These are phyloP conservation scores for Aspergillus ochraceus DNA, from an alignment of 2,329 filamentous ascomycete genomes.

Conservation along the genomic window DNA sequence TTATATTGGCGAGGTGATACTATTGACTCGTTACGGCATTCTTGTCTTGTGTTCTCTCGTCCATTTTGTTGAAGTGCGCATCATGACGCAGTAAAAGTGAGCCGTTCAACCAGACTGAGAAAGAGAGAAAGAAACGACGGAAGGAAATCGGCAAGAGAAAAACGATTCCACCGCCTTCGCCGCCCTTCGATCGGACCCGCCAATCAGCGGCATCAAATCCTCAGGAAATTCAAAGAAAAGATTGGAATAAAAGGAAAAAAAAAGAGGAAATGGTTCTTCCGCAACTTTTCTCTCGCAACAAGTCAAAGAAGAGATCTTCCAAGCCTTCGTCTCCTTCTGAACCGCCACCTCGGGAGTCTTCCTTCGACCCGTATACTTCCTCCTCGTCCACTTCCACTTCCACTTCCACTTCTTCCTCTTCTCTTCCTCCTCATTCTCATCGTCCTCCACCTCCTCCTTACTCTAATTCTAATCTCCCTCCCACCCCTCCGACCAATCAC, in stretches of 20 bases:
- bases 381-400: slow-evolving; percentile 7
- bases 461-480: slow-evolving; percentile 6
- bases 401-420: slow-evolving; percentile 7
- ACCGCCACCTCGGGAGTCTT: not conserved
- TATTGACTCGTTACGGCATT: too few species aligned
- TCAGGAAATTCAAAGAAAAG: not conserved
- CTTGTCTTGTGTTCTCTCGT: too few species aligned
- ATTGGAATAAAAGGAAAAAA: slow-evolving; percentile 4
- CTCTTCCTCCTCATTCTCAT: slow-evolving; percentile 1
- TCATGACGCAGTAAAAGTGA: too few species aligned
- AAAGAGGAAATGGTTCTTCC: slow-evolving; percentile 35
- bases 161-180: slow-evolving; percentile 42
- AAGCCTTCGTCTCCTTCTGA: slow-evolving; percentile 6
- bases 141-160: slow-evolving; percentile 1
- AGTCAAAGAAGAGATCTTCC: slow-evolving; percentile 19
- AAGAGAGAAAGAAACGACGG: slow-evolving; percentile 7
- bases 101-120: not conserved
- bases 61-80: too few species aligned
- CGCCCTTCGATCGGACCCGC: slow-evolving; percentile 33
- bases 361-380: not conserved
- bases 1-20: too few species aligned
- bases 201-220: slow-evolving; percentile 23
- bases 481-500: not conserved
- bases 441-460: not conserved
- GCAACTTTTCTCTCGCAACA: slow-evolving; percentile 40